phyloP scores from a whole-genome alignment of 2,329 filamentous ascomycete genomes.

The Colletotrichum abscissum region DNA sequence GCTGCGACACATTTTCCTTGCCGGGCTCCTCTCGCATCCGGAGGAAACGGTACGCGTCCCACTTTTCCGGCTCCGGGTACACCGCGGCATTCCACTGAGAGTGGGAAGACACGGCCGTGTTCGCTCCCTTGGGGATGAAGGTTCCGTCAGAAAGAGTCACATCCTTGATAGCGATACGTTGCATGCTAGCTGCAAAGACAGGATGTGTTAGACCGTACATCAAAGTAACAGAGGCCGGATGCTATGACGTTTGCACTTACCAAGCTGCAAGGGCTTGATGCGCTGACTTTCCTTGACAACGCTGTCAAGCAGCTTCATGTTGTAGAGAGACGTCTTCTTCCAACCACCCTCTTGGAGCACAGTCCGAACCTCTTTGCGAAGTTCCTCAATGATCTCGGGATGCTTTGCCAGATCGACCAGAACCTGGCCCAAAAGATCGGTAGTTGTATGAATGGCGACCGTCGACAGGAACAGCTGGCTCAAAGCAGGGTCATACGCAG shows the following conservation, averaged over 20 bases:
- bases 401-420: slow-evolving; percentile 52
- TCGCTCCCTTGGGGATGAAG: slow-evolving; percentile 23
- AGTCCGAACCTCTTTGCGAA: slow-evolving; percentile 54
- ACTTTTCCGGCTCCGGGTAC: slow-evolving; percentile 17
- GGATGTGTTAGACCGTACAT: neutral
- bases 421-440: slow-evolving; percentile 47
- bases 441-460: slow-evolving; percentile 56
- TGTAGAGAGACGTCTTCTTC: slow-evolving; percentile 49
- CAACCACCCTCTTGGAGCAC: slow-evolving; percentile 48
- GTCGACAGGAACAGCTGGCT: slow-evolving; percentile 86
- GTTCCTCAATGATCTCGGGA: slow-evolving; percentile 51
- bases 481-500: slow-evolving; percentile 71
- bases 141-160: slow-evolving; percentile 29
- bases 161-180: neutral
- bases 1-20: slow-evolving; percentile 46
- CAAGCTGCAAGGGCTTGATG: slow-evolving; percentile 20
- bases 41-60: slow-evolving; percentile 15
- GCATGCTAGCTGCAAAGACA: slow-evolving; percentile 20
- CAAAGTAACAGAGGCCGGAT: neutral
- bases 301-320: slow-evolving; percentile 54
- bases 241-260: neutral
- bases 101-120: slow-evolving; percentile 4
- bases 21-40: slow-evolving; percentile 21
- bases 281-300: slow-evolving; percentile 53
- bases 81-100: slow-evolving; percentile 4